A percentile compares a stretch with the other conserved stretches of the same genome.
These are phyloP conservation scores for Calophaca sinica DNA, from an alignment of 306 rosid genomes.

Conservation along the genomic window DNA sequence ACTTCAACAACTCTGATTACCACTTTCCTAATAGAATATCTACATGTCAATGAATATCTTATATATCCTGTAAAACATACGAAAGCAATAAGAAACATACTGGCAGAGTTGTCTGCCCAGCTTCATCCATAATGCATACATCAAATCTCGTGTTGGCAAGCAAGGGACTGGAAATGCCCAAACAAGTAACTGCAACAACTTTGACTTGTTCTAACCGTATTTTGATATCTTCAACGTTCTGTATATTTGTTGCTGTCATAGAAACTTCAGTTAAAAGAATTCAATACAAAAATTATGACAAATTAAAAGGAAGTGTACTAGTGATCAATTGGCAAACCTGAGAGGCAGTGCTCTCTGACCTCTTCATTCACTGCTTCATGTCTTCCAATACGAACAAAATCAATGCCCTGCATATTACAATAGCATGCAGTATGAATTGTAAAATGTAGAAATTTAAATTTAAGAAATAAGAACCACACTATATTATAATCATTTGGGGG, in stretches of 20 bases:
- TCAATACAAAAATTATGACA: conserved; percentile 37
- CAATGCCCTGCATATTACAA: conserved; percentile 68
- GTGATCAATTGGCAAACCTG: conserved; percentile 65
- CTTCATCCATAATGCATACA: conserved; percentile 99
- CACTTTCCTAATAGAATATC: neutral
- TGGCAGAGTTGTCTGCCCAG: conserved; percentile 96
- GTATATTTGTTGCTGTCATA: conserved; percentile 59
- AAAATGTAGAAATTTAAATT: neutral
- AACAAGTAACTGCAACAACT: conserved; percentile 94
- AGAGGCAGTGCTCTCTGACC: conserved; percentile 76
- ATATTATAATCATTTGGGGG: conserved; percentile 17
- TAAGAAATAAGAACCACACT: conserved; percentile 19
- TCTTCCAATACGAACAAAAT: conserved; percentile 92
- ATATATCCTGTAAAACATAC: conserved; percentile 17
- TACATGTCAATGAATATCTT: conserved; percentile 22
- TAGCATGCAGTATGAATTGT: conserved; percentile 11
- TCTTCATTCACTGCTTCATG: conserved; percentile 81
- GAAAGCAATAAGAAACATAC: conserved; percentile 59
- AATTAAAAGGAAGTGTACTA: conserved; percentile 13
- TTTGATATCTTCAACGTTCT: conserved; percentile 73
- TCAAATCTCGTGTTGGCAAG: conserved; percentile 82
- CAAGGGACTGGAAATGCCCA: conserved; percentile 83
- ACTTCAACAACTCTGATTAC: neutral
- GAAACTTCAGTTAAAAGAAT: conserved; percentile 43
- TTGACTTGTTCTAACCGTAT: conserved; percentile 78